Base-by-base conservation (phyloP, 2,329 filamentous ascomycete genomes). In the Leptographium lundbergii region DNA sequence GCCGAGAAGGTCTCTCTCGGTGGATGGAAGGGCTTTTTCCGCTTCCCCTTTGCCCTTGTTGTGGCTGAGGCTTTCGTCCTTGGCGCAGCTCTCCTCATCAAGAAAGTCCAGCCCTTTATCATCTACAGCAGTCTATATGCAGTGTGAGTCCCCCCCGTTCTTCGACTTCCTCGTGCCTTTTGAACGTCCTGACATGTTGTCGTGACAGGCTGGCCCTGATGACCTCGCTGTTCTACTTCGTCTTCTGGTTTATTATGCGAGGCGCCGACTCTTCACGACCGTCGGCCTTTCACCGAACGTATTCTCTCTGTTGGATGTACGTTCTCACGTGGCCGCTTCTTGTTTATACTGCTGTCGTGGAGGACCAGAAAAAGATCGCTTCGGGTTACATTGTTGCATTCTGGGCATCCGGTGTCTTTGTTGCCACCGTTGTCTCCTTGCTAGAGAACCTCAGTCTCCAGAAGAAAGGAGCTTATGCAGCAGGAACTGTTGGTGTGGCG, bases 41-140 rank as follows among this genome's bases (percentile, higher is more conserved):
- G 92, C 39, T 94, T 90, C 64, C 91, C 91, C 0, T 74, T 96
- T 56, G 83, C 90, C 1, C 77, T 96, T 48, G 67, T 79, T 24
- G 77, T 89, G 39, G 80, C 91, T 0, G 82, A 81, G 1, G 84
- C 78, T 0, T 74, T 87, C n/a, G 82, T 87, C 0, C 70, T 95
- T 27, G 88, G 82, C 0, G 77, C 89, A 22, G 87, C 88, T 1
- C 88, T 88, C 65, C 72, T 97, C 57, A 67, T 95, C 50, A 81
- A 82, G 45, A 95, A 94, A 70, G 74, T 92, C 68, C 97, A 97
- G 68, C 91, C 92, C 1, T 81, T 89, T 66, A 90, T 97, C 66
- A 77, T 94, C n/a, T 94, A 96, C 73, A 91, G 89, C 72, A 95
- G 88, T 66, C 80, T 85, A 54, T 97, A 94, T 69, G 79, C 88